A percentile compares a stretch with the other conserved stretches of the same genome.
phyloP scores from a whole-genome alignment of 2,329 filamentous ascomycete genomes.

The Penicillium sclerotigenum region DNA sequence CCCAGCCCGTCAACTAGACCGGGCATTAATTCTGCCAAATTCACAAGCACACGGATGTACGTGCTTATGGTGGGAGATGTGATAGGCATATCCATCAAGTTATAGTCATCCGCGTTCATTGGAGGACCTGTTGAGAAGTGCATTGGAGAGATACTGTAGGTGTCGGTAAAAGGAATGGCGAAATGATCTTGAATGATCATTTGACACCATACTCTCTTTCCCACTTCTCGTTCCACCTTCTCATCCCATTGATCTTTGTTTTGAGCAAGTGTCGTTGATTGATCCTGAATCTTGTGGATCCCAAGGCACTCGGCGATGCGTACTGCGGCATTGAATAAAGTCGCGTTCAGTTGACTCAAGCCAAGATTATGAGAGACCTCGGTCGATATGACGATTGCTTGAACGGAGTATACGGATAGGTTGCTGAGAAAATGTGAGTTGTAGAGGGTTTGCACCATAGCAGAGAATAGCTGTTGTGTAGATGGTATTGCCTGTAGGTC shows the following conservation, averaged over 20 bases:
- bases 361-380: slow-evolving; percentile 40
- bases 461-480: slow-evolving; percentile 26
- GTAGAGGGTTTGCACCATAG: slow-evolving; percentile 36
- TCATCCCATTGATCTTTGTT: slow-evolving; percentile 25
- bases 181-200: slow-evolving; percentile 41
- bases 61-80: slow-evolving; percentile 24
- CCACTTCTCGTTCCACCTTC: slow-evolving; percentile 32
- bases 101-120: slow-evolving; percentile 37
- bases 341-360: slow-evolving; percentile 36
- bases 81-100: slow-evolving; percentile 22
- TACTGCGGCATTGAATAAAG: slow-evolving; percentile 35
- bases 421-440: slow-evolving; percentile 34
- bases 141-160: slow-evolving; percentile 37
- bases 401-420: slow-evolving; percentile 30
- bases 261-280: slow-evolving; percentile 1
- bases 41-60: slow-evolving; percentile 29
- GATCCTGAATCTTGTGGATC: slow-evolving; percentile 26
- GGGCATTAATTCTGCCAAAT: slow-evolving; percentile 37
- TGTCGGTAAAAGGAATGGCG: slow-evolving; percentile 37
- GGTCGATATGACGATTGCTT: slow-evolving; percentile 40
- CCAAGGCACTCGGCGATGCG: slow-evolving; percentile 37
- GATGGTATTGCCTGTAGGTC: slow-evolving; percentile 24
- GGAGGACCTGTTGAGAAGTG: slow-evolving; percentile 36
- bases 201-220: slow-evolving; percentile 39
- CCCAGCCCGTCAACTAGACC: slow-evolving; percentile 35